Conservation (phyloP, 148 eudicot genomes). For the Chenopodium album region DNA sequence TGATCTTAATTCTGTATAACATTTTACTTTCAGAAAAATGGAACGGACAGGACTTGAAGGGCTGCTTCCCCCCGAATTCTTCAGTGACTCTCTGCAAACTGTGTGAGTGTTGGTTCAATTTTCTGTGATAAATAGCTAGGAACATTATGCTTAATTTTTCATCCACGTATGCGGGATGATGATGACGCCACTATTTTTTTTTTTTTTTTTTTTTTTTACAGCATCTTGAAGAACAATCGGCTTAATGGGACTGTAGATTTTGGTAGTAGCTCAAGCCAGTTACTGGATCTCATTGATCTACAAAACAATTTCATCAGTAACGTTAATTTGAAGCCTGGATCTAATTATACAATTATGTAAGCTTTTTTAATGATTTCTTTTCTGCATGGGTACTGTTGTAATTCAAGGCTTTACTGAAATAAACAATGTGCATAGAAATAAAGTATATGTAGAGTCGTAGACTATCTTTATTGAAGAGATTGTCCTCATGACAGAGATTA, state of each 20-base stretch:
- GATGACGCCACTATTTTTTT: background rate
- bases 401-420: background rate
- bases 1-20: background rate
- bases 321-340: conserved; percentile 20
- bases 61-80: conserved; percentile 53
- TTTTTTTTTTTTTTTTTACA: conserved; percentile 16
- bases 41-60: conserved; percentile 60
- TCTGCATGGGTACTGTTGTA: background rate
- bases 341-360: conserved; percentile 38
- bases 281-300: conserved; percentile 48
- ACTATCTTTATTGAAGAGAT: too few species aligned
- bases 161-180: conserved; percentile 8
- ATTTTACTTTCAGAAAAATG: conserved; percentile 56
- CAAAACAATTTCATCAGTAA: conserved; percentile 37
- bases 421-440: background rate
- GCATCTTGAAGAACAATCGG: conserved; percentile 43
- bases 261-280: conserved; percentile 33
- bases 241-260: conserved; percentile 42
- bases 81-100: conserved; percentile 61
- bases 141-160: background rate
- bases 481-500: too few species aligned
- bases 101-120: conserved; percentile 47
- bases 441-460: background rate
- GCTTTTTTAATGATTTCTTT: conserved; percentile 3
- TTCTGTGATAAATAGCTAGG: background rate